Evolutionary conservation across 441 rosid species (phyloP).

Genomic region (Bocquillonia castaneifolia): DNA sequence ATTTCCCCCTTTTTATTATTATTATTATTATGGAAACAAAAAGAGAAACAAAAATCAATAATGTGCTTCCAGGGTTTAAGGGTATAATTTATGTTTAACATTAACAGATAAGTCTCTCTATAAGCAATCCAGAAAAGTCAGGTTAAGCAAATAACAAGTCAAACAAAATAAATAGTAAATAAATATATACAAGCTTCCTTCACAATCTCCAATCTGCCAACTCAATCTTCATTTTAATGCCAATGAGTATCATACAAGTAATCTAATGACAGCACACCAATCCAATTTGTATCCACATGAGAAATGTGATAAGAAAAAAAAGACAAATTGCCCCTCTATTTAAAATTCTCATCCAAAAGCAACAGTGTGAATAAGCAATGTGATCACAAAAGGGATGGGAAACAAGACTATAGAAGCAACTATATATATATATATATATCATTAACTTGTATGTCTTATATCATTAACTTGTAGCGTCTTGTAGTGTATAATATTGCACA

Average conservation of each 20-base stretch:
- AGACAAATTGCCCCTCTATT: background rate
- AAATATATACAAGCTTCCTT: background rate
- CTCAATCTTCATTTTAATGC: background rate
- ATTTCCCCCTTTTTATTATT: too few relatives aligned
- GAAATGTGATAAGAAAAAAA: background rate
- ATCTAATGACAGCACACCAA: background rate
- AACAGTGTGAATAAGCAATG: too few relatives aligned
- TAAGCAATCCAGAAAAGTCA: background rate
- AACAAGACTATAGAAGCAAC: too few relatives aligned
- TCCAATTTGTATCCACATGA: background rate
- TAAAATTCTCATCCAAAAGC: too few relatives aligned
- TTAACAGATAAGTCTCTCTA: background rate
- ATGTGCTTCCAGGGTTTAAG: background rate
- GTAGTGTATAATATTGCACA: background rate
- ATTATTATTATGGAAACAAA: too few relatives aligned
- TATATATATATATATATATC: too few relatives aligned
- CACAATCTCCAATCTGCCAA: background rate
- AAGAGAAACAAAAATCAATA: too few relatives aligned
- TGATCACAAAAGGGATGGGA: too few relatives aligned
- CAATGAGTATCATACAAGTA: background rate
- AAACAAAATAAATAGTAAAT: background rate
- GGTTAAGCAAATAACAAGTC: background rate
- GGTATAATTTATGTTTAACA: background rate
- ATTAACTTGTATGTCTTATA: too few relatives aligned
- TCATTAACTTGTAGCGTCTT: too few relatives aligned